These are phyloP conservation scores for Dichotomopilus funicola DNA, from an alignment of 2,329 filamentous ascomycete genomes.

Conservation along the genomic window DNA sequence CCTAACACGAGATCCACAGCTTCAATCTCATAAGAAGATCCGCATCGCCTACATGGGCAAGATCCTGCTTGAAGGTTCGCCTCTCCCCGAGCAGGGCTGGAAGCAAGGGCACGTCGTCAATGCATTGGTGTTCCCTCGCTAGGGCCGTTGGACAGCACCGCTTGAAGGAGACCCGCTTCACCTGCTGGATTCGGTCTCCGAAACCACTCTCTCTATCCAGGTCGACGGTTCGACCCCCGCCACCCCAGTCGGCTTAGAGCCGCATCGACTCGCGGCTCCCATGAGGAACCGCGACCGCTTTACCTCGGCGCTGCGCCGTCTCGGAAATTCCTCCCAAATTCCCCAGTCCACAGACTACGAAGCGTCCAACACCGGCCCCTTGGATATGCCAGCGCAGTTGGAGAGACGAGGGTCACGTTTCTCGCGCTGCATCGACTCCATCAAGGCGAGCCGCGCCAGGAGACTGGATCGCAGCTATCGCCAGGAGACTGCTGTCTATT, in stretches of 20 bases:
- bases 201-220: not conserved
- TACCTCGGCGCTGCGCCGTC: too few species aligned
- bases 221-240: not conserved
- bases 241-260: too few species aligned
- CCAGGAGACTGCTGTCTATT: not conserved
- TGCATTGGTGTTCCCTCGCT: constrained; percentile 58
- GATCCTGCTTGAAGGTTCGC: constrained; percentile 62
- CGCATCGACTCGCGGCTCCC: too few species aligned
- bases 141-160: constrained; percentile 22
- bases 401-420: not conserved
- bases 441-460: not conserved
- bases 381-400: not conserved
- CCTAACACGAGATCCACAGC: constrained; percentile 34
- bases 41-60: constrained; percentile 76
- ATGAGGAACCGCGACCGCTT: too few species aligned
- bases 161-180: not conserved
- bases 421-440: not conserved
- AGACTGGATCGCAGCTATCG: not conserved
- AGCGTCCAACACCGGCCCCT: too few species aligned
- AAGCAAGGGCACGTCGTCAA: constrained; percentile 68
- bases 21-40: constrained; percentile 53
- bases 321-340: too few species aligned
- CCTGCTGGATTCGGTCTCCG: not conserved
- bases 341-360: too few species aligned
- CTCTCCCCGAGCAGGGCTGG: constrained; percentile 68